Evolutionary conservation across 352 stramenopile species (phyloP), one percentile per base, ranked within the genome.

Genomic region (Phytophthora idaei): DNA sequence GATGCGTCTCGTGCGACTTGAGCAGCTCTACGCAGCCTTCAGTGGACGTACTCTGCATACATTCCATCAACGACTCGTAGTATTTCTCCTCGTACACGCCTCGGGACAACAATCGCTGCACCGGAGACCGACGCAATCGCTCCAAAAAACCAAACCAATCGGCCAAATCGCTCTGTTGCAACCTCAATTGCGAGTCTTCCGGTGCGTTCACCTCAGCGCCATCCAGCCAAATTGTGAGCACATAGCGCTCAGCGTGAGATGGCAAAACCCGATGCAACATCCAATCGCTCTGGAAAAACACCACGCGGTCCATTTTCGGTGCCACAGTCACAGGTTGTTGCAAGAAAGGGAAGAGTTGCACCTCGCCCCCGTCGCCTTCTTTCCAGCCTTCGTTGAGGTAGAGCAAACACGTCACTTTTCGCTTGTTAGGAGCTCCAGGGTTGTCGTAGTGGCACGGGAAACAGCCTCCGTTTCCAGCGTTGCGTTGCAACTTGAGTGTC

Each of bases 371-470:
- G 41, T 93, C 81, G 17, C 73, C 80, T 32, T 78, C 27, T 21
- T 80, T 73, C 87, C 87, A 95, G 28, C 57, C 48, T 37, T 87
- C 83, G 57, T 95, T 95, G 29, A 95, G 62, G 61, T 95, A 95
- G 21, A 95, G 60, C 56, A 95, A 64, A 58, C 85, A 93, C 36
- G 87, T 93, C 41, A 95, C 66, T 54, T 88, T 89, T 47, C 87
- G 78, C 56, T 87, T 89, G 77, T 93, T 93, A 6, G 87, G 87
- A 21, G 71, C 70, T 34, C 85, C 83, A 8, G 87, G 87, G 59
- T 95, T 95, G 69, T 95, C 87, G 73, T 93, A 93, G 41, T 93
- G 87, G 57, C 84, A 90, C 29, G 87, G 87, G 54, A 95, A 95
- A 62, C 85, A 93, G 15, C 85, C 87, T 37, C 84, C 84, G 21